Base-by-base conservation (phyloP, 176 grass and related monocot genomes). In the Oryza punctata region DNA sequence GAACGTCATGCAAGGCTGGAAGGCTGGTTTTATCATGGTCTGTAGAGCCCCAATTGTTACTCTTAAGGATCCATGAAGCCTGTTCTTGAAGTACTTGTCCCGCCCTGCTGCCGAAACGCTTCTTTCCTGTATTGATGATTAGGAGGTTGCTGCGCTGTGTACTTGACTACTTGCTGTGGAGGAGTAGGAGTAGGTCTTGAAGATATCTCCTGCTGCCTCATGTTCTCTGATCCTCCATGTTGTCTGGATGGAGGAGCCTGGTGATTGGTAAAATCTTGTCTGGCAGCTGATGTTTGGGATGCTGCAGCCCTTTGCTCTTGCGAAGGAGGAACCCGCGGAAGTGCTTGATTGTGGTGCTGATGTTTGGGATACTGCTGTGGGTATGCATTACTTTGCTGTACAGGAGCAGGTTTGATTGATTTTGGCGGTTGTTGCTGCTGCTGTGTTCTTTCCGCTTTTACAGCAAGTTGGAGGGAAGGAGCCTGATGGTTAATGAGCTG, bases 81-180 rank as follows among this genome's bases (percentile, higher is more conserved):
- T 74, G 28, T 24, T 57, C 43, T 44, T 61, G 66, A 52, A 43
- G 15, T 80, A 29, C 23, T 70, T 12, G 28, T 59, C 15, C 13
- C 32, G 80, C 7, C n/a, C 45, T 67, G 43, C 28, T 19, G 60
- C 3, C 7, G 1, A 65, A 50, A 26, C 71, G 52, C 44, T 54
- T 65, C 54, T 50, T 64, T 79, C 2, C 65, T 26, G 69, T 46
- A 8, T 44, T 81, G 61, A 57, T 87, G 29, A 57, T 60, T 67
- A 19, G 46, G 84, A 45, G 63, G 4, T 33, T 33, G 32, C 61
- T 50, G 10, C 12, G 37, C 32, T 72, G 49, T 49, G 37, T 69
- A 33, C 21, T 28, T 47, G 3, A 63, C 60, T 12, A 21, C 33
- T 38, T 69, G 45, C 16, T 41, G n/a, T 60, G 49, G 18, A 52